Evolutionary conservation across 2,329 filamentous ascomycete genomes (phyloP), one percentile per base, ranked within the genome.

Genomic region (Sclerotinia subarctica): DNA sequence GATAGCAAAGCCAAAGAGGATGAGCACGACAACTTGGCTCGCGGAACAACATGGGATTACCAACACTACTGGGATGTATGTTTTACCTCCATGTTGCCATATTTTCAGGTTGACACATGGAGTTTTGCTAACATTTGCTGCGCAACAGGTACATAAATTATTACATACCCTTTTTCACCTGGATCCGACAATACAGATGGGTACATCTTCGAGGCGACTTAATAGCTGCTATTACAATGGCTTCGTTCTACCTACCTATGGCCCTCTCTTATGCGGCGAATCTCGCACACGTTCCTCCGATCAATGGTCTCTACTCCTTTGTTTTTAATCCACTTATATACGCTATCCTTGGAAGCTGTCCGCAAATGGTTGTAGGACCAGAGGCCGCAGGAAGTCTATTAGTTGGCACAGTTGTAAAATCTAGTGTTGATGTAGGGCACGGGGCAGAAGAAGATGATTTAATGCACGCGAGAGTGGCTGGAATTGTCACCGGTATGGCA

Each of bases 201-300:
- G 86, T 87, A 4, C 97, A 92, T 79, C 79, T 98, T 59, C 87
- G 90, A 73, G 95, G 95, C 59, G 95, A 99, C 78, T 81, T 98
- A 24, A 83, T 96, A 19, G 90, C 94, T 11, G 94, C 94, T 60
- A 78, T 98, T 71, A 98, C 95, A n/a, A 90, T 99, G 82, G 92
- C 94, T n/a, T 97, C 94, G 35, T 95, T 99, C 81, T 99, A 99
- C 78, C 90, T 99, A 49, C 95, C 95, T 64, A 97, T 99, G 94
- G 91, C 93, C 0, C 85, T 99, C 19, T 98, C 95, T 0, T 90
- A 96, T 72, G 93, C 95, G 67, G 88, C 92, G 52, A 98, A 98
- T 76, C 88, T 99, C 53, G 93, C 91, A 7, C 95, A 98, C 77
- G 88, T 97, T 1, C 93, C 94, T 11, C 91, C 95, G 0, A 94